Conservation (phyloP, 495 filamentous ascomycete species). For the Penicillium antarcticum region DNA sequence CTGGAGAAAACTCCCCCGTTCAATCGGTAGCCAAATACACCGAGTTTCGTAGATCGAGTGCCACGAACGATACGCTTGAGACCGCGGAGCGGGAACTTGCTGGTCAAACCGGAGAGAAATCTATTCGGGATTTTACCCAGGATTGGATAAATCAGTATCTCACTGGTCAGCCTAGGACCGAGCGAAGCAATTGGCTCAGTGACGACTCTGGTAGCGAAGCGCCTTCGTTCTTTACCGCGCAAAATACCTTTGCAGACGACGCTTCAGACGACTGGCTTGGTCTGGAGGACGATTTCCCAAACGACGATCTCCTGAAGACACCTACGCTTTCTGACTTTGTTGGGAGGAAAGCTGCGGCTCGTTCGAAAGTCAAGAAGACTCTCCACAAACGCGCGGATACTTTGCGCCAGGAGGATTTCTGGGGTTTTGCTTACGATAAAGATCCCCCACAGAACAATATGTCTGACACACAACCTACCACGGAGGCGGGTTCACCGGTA, state of each 20-base stretch:
- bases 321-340: constrained; percentile 44
- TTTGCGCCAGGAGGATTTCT: constrained; percentile 57
- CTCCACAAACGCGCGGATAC: constrained; percentile 60
- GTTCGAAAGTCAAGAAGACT: constrained; percentile 43
- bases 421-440: constrained; percentile 46
- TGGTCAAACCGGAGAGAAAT: constrained; percentile 39
- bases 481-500: constrained; percentile 22
- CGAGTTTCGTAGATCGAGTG: constrained; percentile 51
- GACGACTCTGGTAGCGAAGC: constrained; percentile 63
- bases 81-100: constrained; percentile 22
- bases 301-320: constrained; percentile 41
- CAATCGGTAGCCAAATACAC: constrained; percentile 48
- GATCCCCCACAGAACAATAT: constrained; percentile 33
- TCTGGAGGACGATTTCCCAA: constrained; percentile 38
- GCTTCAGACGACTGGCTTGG: constrained; percentile 43
- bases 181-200: constrained; percentile 69
- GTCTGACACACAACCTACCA: constrained; percentile 29
- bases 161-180: constrained; percentile 55
- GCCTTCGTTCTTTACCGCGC: constrained; percentile 43
- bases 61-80: constrained; percentile 18
- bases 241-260: constrained; percentile 43
- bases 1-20: constrained; percentile 35
- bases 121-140: constrained; percentile 61
- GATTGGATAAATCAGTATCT: constrained; percentile 78
- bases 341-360: constrained; percentile 25